Evolutionary conservation across 2,329 filamentous ascomycete genomes (phyloP).

Genomic region (Cyclaneusma minus): DNA sequence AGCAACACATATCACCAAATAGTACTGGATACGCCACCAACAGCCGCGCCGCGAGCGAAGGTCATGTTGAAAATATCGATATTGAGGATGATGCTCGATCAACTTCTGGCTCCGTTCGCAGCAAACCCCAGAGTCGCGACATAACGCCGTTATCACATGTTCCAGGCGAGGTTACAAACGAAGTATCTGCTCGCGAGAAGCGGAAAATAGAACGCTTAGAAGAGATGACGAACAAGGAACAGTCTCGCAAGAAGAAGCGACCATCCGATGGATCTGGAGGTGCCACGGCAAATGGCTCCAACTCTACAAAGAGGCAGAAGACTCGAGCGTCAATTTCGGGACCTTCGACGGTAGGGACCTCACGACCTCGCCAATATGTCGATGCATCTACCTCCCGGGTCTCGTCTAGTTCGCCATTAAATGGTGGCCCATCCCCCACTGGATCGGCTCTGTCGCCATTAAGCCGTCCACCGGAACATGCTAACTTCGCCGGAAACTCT

Average conservation of each 20-base stretch:
- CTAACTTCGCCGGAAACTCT: conserved; percentile 8
- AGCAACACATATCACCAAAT: conserved; percentile 39
- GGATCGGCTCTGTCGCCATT: conserved; percentile 9
- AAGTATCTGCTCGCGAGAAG: conserved; percentile 45
- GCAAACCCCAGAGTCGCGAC: conserved; percentile 52
- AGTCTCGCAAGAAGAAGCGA: conserved; percentile 46
- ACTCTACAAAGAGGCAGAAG: conserved; percentile 12
- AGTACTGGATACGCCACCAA: conserved; percentile 46
- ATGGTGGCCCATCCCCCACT: conserved; percentile 13
- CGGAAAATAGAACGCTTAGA: conserved; percentile 52
- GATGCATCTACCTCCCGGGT: conserved; percentile 16
- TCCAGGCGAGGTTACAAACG: conserved; percentile 35
- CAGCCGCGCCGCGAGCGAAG: conserved; percentile 49
- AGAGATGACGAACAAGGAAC: conserved; percentile 43
- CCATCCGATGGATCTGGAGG: conserved; percentile 33
- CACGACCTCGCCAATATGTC: conserved; percentile 12
- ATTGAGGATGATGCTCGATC: conserved; percentile 35
- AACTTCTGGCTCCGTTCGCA: conserved; percentile 34
- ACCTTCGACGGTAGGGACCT: conserved; percentile 7
- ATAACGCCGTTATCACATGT: conserved; percentile 33
- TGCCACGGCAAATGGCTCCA: conserved; percentile 5
- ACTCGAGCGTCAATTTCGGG: conserved; percentile 15
- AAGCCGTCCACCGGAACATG: conserved; percentile 5
- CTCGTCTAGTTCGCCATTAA: conserved; percentile 16
- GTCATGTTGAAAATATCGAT: conserved; percentile 34